Evolutionary conservation across 2,329 filamentous ascomycete species (phyloP).

Genomic region (Cercospora nicotianae): DNA sequence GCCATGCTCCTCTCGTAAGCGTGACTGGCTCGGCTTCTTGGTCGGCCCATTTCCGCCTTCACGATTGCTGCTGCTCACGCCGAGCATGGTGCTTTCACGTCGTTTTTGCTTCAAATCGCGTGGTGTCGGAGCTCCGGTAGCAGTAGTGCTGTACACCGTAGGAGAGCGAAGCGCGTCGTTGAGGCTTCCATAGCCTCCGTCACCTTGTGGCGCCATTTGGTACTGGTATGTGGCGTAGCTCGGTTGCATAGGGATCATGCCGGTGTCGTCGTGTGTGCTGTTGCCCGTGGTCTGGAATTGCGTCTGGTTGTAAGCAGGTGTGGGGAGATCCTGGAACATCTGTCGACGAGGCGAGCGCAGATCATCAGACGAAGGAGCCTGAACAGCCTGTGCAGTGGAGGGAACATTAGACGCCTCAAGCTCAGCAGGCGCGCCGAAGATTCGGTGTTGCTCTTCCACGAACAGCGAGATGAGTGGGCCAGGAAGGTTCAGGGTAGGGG

Average conservation of each 20-base stretch:
- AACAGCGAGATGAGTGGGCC: constrained; percentile 93
- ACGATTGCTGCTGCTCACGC: constrained; percentile 23
- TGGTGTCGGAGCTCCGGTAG: constrained; percentile 21
- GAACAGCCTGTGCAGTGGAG: constrained; percentile 9
- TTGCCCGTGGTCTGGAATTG: constrained; percentile 35
- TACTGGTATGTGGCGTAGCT: constrained; percentile 36
- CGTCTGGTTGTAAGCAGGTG: constrained; percentile 61
- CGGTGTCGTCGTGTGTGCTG: constrained; percentile 29
- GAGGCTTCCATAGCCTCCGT: constrained; percentile 38
- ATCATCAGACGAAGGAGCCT: constrained; percentile 51
- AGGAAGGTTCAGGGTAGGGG: constrained; percentile 93
- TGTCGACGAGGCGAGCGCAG: constrained; percentile 65
- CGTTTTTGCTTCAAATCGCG: constrained; percentile 32
- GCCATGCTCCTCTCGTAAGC: constrained; percentile 37
- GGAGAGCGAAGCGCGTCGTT: constrained; percentile 38
- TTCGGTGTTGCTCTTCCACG: constrained; percentile 81
- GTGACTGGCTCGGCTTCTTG: constrained; percentile 42
- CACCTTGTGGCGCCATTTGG: constrained; percentile 38
- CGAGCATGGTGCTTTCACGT: constrained; percentile 38
- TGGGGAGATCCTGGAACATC: constrained; percentile 67
- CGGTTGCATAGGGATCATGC: constrained; percentile 38
- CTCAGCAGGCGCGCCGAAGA: constrained; percentile 66
- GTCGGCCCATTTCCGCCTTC: constrained; percentile 13
- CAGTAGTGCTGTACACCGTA: constrained; percentile 27
- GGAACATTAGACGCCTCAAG: constrained; percentile 9